Base-by-base conservation (phyloP, 768 basidiomycete genomes). In the Boletus pseudopeckii region DNA sequence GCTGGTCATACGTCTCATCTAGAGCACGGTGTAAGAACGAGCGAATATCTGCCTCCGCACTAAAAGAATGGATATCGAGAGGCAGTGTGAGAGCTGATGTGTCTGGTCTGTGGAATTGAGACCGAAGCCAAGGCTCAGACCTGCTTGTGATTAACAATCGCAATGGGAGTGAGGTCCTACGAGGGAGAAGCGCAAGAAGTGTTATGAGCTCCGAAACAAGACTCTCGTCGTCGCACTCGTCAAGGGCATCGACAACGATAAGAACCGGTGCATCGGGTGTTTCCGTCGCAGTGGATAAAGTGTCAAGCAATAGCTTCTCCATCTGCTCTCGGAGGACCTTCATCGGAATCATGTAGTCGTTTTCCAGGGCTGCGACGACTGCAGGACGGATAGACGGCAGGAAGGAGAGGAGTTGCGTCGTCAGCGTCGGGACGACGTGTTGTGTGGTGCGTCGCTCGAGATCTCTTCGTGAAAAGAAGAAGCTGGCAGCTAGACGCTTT, bases 391-490 rank as follows among this genome's bases (percentile, higher is more conserved):
- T 49, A 6, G 50, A 61, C 1, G 69, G 66, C 1, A 68, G 22
- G 7, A 50, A 52, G 11, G 42, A 36, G 9, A 66, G 57, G 1
- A 75, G 54, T 36, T 74, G 73, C 4, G 61, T 67, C 1, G 66
- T 68, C 28, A 75, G 48, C 0, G 73, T 71, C 1, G 72, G 55
- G 8, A 74, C 47, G 5, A 75, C 56, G 11, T 58, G 56, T 28
- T 51, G 57, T 3, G 60, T 63, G 9, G 59, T 58, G 1, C 61
- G 63, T 11, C 70, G 58, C 24, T 58, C 63, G 9, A 56, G 41
- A 34, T 67, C 65, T 14, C 62, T 58, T n/a, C 66, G 56, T 0
- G 67, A 72, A 59, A 74, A 72, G 55, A 74, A 74, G 58, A 72
- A 75, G 44, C 67, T 69, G 0, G 68, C 71, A 30, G 67, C 68